These are phyloP conservation scores for Malus hybrid DNA, from an alignment of 331 rosid species.

Conservation along the genomic window DNA sequence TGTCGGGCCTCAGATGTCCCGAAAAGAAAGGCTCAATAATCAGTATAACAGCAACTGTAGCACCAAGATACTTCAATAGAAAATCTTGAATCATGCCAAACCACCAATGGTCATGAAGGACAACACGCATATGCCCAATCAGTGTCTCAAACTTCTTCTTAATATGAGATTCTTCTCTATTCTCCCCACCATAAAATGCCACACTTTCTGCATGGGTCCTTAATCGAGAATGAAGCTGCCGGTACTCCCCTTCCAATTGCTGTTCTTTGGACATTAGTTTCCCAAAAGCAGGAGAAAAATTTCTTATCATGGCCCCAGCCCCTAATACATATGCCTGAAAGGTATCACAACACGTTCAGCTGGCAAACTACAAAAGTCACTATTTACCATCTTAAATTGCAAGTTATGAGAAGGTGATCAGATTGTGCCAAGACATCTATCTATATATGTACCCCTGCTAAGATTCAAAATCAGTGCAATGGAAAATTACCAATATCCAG, in stretches of 20 bases:
- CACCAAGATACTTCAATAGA: slow-evolving; percentile 91
- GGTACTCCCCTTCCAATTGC: slow-evolving; percentile 96
- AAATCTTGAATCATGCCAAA: slow-evolving; percentile 99
- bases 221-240: slow-evolving; percentile 90
- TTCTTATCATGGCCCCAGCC: slow-evolving; percentile 77
- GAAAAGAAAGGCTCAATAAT: slow-evolving; percentile 97
- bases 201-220: slow-evolving; percentile 96
- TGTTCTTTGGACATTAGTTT: slow-evolving; percentile 87
- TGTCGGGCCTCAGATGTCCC: slow-evolving; percentile 81
- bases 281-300: slow-evolving; percentile 95
- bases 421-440: neutral
- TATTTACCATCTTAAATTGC: slow-evolving; percentile 12
- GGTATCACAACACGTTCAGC: slow-evolving; percentile 21
- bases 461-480: slow-evolving; percentile 6
- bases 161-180: slow-evolving; percentile 82
- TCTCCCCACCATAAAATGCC: slow-evolving; percentile 96
- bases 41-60: slow-evolving; percentile 91
- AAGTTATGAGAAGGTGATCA: neutral
- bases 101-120: slow-evolving; percentile 98
- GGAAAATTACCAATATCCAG: slow-evolving; percentile 82
- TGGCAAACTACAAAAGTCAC: slow-evolving; percentile 8
- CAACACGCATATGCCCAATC: slow-evolving; percentile 55
- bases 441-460: neutral
- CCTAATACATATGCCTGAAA: slow-evolving; percentile 88
- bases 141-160: slow-evolving; percentile 67